Conservation (phyloP, 2,329 filamentous ascomycete genomes). For the Rhynchosporium graminicola region DNA sequence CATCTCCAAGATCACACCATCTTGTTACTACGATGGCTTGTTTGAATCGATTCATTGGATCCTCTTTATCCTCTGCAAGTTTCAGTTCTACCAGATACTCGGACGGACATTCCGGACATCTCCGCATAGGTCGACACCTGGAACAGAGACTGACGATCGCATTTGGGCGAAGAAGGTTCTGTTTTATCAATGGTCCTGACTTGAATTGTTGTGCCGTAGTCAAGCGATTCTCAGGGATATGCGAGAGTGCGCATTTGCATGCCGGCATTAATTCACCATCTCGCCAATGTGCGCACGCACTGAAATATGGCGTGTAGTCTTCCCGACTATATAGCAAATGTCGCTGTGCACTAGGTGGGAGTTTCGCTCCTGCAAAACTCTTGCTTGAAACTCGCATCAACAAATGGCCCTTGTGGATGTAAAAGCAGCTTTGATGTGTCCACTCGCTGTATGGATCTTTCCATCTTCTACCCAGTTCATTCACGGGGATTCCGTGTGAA, state of each 20-base stretch:
- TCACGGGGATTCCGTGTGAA: conserved; percentile 49
- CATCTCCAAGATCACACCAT: conserved; percentile 63
- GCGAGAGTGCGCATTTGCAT: conserved; percentile 61
- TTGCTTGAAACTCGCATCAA: conserved; percentile 59
- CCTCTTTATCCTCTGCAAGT: conserved; percentile 55
- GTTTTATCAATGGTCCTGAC: conserved; percentile 31
- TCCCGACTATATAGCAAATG: conserved; percentile 59
- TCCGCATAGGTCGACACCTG: conserved; percentile 57
- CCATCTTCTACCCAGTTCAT: conserved; percentile 55
- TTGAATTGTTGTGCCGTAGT: conserved; percentile 41
- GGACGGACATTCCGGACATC: conserved; percentile 62
- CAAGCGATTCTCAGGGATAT: conserved; percentile 51
- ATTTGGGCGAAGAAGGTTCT: conserved; percentile 38
- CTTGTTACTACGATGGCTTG: conserved; percentile 61
- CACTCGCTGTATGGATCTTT: conserved; percentile 50
- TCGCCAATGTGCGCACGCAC: conserved; percentile 62
- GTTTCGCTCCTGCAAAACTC: conserved; percentile 51
- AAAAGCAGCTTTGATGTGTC: conserved; percentile 56
- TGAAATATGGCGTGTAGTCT: conserved; percentile 64
- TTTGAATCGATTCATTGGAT: conserved; percentile 52
- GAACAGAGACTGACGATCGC: conserved; percentile 54
- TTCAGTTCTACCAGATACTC: conserved; percentile 64
- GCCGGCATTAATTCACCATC: conserved; percentile 60
- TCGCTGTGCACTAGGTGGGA: conserved; percentile 54
- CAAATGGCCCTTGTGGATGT: conserved; percentile 54